These are phyloP conservation scores for Paramecium octaurelia DNA, from an alignment of 73 alveolate species.

Conservation along the genomic window DNA sequence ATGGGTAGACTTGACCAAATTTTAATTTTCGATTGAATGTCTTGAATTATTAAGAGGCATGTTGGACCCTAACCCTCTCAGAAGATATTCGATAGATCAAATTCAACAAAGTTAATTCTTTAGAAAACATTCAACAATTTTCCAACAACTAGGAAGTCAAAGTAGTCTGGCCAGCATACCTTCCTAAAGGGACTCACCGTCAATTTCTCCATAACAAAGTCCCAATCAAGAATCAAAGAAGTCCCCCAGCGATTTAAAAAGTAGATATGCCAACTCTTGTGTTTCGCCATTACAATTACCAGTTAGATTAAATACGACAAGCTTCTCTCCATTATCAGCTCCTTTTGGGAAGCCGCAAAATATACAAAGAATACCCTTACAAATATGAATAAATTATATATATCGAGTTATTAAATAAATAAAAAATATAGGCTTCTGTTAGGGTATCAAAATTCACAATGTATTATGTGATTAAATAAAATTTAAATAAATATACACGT, in stretches of 20 bases:
- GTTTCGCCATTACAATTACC: neutral
- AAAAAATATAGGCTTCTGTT: neutral
- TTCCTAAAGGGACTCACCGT: neutral
- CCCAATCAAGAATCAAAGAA: neutral
- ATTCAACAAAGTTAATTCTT: neutral
- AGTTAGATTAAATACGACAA: neutral
- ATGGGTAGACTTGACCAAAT: neutral
- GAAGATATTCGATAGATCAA: slow-evolving; percentile 16
- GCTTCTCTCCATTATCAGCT: neutral
- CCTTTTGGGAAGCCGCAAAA: neutral
- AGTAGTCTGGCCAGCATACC: neutral
- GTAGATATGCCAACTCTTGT: neutral
- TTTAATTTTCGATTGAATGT: neutral
- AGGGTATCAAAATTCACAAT: too few relatives aligned
- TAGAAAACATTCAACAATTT: neutral
- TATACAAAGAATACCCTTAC: neutral
- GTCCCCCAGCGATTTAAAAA: neutral
- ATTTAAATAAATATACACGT: too few relatives aligned
- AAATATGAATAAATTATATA: neutral
- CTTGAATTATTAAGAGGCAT: slow-evolving; percentile 14
- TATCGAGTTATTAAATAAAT: neutral
- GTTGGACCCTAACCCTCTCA: slow-evolving; percentile 35
- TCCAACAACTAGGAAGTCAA: neutral
- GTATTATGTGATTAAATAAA: too few relatives aligned
- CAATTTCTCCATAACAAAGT: neutral